These are phyloP conservation scores for Sesbania bispinosa DNA, from an alignment of 306 rosid species.

Conservation along the genomic window DNA sequence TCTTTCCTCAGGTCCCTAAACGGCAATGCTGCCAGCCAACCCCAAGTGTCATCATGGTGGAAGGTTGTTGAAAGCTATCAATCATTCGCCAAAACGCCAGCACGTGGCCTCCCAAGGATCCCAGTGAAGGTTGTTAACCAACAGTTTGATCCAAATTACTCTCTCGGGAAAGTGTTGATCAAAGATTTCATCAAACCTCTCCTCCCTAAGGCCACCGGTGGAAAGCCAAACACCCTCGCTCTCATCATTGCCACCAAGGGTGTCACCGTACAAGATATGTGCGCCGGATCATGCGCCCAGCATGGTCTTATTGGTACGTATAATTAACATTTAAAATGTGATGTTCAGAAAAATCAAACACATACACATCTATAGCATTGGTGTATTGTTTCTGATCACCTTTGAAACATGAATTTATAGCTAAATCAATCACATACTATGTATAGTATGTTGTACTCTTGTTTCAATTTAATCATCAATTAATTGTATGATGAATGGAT, in stretches of 20 bases:
- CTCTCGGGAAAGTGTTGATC: slow-evolving; percentile 46
- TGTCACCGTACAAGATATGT: slow-evolving; percentile 39
- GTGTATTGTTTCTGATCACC: no score
- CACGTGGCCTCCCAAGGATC: background rate
- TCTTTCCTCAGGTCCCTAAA: slow-evolving; percentile 41
- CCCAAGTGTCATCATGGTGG: slow-evolving; percentile 53
- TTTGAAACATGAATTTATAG: no score
- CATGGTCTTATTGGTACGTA: slow-evolving; percentile 40
- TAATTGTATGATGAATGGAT: no score
- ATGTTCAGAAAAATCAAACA: no score
- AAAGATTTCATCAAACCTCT: slow-evolving; percentile 33
- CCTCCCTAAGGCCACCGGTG: slow-evolving; percentile 22
- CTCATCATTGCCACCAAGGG: slow-evolving; percentile 36
- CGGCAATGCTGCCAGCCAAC: background rate
- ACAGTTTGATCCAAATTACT: slow-evolving; percentile 20
- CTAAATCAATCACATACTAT: no score
- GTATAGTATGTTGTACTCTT: no score
- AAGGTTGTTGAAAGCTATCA: slow-evolving; percentile 40
- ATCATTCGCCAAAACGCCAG: background rate
- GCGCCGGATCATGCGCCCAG: slow-evolving; percentile 49
- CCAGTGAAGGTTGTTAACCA: slow-evolving; percentile 21
- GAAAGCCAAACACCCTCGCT: slow-evolving; percentile 25
- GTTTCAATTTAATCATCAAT: no score
- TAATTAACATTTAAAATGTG: no score
- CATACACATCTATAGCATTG: no score